Base-by-base conservation (phyloP, 495 filamentous ascomycete genomes). In the Penicillium parvum region DNA sequence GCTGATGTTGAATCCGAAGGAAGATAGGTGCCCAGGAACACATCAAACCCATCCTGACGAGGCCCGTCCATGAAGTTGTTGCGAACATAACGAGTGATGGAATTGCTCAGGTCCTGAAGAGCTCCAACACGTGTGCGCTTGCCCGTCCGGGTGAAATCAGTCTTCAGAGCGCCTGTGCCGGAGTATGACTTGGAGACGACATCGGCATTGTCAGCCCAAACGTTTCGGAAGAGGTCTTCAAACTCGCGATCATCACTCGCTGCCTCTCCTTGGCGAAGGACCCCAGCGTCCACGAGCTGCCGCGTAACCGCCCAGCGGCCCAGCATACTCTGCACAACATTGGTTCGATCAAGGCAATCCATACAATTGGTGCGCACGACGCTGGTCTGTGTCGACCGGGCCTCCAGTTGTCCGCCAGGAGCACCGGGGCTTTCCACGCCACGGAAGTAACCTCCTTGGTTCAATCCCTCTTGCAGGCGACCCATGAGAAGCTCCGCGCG, bases 151-250 rank as follows among this genome's bases (percentile, higher is more conserved):
- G 92, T 98, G 45, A 96, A 86, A 60, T 97, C 92, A 1, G 92
- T 97, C 68, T 97, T 97, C 65, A 96, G 72, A 21, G 92, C 92
- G 5, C 92, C 92, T 4, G 92, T 96, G 29, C 92, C 92, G 7
- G 91, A 90, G 59, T 98, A 98, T 1, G 86, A 79, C 45, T 84
- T 85, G 17, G 88, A 91, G 16, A 98, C 92, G 11, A 88, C 84
- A 55, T 98, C 92, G 17, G 92, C 92, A 61, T 98, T 98, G 65
- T 98, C 92, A 23, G 92, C 92, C 92, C 92, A 98, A 22, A 95
- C 74, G 58, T 96, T 96, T 14, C 91, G 85, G 77, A 96, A 98
- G 22, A 95, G 63, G 52, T 82, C 66, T 58, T 92, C 89, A 57
- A 98, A 97, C 4, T 72, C 78, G 7, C 73, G 61, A 49, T 95